phyloP scores from a whole-genome alignment of 148 eudicot species.

The Pouteria glomerata region DNA sequence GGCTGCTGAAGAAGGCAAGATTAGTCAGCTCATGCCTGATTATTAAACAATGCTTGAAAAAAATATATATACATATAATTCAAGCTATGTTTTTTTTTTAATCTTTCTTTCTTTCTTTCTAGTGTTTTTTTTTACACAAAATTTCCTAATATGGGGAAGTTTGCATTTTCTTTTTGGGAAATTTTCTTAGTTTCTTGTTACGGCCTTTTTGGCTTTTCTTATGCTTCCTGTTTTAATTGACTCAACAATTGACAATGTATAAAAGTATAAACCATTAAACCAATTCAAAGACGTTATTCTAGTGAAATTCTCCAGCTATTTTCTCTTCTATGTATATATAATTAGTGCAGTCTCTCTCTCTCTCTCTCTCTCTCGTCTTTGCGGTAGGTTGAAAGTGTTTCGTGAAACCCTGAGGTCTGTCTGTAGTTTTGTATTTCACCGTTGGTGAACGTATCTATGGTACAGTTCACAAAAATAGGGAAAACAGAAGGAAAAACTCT shows the following conservation, averaged over 20 bases:
- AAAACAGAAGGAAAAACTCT: too few species aligned
- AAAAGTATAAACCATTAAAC: constrained; percentile 1
- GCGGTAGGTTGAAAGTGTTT: too few species aligned
- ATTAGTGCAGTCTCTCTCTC: not conserved
- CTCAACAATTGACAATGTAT: constrained; percentile 9
- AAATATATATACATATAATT: not conserved
- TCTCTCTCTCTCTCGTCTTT: not conserved
- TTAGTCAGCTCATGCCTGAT: constrained; percentile 55
- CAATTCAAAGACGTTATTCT: constrained; percentile 8
- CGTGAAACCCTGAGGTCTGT: too few species aligned
- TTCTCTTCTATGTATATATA: too few species aligned
- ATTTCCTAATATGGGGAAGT: too few species aligned
- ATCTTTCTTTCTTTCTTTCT: not conserved
- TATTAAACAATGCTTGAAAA: constrained; percentile 21
- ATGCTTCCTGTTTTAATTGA: not conserved
- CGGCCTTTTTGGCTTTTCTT: too few species aligned
- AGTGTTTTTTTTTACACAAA: not conserved
- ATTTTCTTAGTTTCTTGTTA: too few species aligned
- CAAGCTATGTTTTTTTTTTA: not conserved
- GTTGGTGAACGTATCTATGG: too few species aligned
- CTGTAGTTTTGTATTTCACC: too few species aligned
- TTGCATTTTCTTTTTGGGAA: too few species aligned
- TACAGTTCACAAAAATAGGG: too few species aligned
- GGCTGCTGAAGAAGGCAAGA: constrained; percentile 46
- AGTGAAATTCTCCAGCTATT: not conserved